Conservation (phyloP, 257 asterid genomes). For the Marsdenia floribunda region DNA sequence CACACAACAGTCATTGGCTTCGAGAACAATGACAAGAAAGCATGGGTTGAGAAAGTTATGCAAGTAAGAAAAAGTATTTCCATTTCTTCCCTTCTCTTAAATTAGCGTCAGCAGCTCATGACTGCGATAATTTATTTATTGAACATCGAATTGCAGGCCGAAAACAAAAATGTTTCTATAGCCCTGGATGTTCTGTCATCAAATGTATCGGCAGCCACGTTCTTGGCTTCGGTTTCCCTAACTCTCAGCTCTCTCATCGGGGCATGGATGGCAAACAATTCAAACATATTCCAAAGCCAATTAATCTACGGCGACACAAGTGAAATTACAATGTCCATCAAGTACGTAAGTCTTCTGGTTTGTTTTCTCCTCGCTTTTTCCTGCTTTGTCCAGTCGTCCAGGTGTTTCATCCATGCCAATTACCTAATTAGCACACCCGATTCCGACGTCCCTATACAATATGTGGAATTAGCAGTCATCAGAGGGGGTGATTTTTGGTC, state of each 20-base stretch:
- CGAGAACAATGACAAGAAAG: slow-evolving; percentile 56
- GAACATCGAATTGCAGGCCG: slow-evolving; percentile 23
- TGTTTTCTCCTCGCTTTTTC: slow-evolving; percentile 61
- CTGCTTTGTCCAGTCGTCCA: slow-evolving; percentile 64
- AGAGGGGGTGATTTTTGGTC: slow-evolving; percentile 77
- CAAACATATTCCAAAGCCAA: slow-evolving; percentile 47
- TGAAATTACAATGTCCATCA: slow-evolving; percentile 54
- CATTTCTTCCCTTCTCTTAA: background rate
- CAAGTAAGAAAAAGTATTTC: slow-evolving; percentile 27
- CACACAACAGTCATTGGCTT: slow-evolving; percentile 68
- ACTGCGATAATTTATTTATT: too few relatives aligned
- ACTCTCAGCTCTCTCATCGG: slow-evolving; percentile 57
- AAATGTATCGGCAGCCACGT: slow-evolving; percentile 48
- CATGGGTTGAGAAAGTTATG: slow-evolving; percentile 58
- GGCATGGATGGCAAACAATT: slow-evolving; percentile 63
- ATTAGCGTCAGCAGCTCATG: too few relatives aligned
- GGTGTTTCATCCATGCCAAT: slow-evolving; percentile 60
- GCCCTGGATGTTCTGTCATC: slow-evolving; percentile 49
- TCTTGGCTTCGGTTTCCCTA: slow-evolving; percentile 44
- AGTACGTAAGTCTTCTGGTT: slow-evolving; percentile 47
- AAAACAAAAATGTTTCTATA: slow-evolving; percentile 34
- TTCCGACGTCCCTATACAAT: slow-evolving; percentile 33
- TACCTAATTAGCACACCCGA: slow-evolving; percentile 54
- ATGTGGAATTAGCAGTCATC: slow-evolving; percentile 49
- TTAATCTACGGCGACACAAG: slow-evolving; percentile 68